Base-by-base conservation (phyloP, 352 stramenopile species). In the Phytopythium oedochilum region DNA sequence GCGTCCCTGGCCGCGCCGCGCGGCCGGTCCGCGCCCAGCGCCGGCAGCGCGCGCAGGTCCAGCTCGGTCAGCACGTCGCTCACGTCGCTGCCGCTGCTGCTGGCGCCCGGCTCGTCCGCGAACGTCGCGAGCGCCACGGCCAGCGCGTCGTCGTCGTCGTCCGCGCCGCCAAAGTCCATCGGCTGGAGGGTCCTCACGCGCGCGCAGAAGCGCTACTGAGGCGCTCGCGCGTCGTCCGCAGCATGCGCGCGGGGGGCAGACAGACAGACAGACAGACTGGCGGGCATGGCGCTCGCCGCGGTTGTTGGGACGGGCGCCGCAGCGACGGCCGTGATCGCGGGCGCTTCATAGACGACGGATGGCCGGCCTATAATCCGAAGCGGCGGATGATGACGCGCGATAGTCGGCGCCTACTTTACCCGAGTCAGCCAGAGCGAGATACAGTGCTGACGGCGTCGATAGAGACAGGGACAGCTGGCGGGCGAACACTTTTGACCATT, bases 61-160 rank as follows among this genome's bases (percentile, higher is more conserved):
- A 39, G 35, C 22, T 72, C 64, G 25, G 63, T 64, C 32, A 72
- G 45, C 17, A 52, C 43, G n/a, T 69, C 14, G n/a, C 22, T 31
- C 40, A 20, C 31, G 20, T 53, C 47, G 49, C 49, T 47, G 23
- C 34, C n/a, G 31, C 47, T 53, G 31, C 47, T 39, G 47, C 47
- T 43, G 38, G 36, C 39, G 50, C 26, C 29, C 14, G 38, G 35
- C 23, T 56, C 38, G 23, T 14, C 47, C 31, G 50, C 25, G 36
- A 48, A 34, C 35, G 50, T 22, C 23, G 50, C 36, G 36, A 48
- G 50, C 26, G 36, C 35, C 25, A 46, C 17, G 7, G 38, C 35
- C 14, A 48, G 39, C 50, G 25, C 50, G 20, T 32, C 28, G 34
- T 44, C 34, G 23, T 50, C 34, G 20, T 18, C 32, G 35, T 47